Conservation (phyloP, 139 green algal genomes). For the Limnomonas spitsbergensis region DNA sequence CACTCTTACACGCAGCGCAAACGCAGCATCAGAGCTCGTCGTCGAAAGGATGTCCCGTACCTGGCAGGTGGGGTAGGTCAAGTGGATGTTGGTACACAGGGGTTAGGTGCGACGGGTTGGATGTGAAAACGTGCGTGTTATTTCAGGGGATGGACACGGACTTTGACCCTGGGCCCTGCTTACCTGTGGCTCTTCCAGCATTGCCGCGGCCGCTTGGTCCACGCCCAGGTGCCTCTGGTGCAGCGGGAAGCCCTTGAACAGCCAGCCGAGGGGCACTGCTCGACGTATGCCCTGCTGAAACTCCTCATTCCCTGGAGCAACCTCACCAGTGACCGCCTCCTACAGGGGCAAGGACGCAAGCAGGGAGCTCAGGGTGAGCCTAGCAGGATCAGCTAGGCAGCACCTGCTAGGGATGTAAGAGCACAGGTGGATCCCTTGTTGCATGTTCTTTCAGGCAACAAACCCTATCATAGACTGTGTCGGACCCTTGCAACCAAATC, state of each 20-base stretch:
- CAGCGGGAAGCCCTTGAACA: conserved; percentile 58
- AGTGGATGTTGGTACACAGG: background rate
- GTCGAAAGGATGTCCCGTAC: conserved; percentile 42
- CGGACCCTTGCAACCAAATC: no score
- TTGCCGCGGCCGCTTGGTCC: background rate
- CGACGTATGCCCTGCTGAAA: conserved; percentile 57
- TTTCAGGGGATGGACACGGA: background rate
- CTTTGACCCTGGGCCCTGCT: background rate
- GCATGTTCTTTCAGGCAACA: background rate
- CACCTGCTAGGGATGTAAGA: no score
- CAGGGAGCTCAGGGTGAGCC: no score
- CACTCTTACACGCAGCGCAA: conserved; percentile 45
- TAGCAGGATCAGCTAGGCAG: no score
- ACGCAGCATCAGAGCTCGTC: conserved; percentile 11
- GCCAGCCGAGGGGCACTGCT: conserved; percentile 46
- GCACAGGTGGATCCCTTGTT: no score
- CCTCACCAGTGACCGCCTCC: conserved; percentile 43
- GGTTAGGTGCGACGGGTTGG: background rate
- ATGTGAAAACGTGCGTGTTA: background rate
- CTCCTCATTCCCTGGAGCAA: conserved; percentile 50
- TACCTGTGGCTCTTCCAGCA: conserved; percentile 31
- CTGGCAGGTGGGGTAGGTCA: background rate
- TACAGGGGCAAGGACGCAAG: no score
- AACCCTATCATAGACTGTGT: no score
- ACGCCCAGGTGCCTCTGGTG: conserved; percentile 36